Conservation (phyloP, 768 basidiomycete genomes). For the Calocybe cyanea region DNA sequence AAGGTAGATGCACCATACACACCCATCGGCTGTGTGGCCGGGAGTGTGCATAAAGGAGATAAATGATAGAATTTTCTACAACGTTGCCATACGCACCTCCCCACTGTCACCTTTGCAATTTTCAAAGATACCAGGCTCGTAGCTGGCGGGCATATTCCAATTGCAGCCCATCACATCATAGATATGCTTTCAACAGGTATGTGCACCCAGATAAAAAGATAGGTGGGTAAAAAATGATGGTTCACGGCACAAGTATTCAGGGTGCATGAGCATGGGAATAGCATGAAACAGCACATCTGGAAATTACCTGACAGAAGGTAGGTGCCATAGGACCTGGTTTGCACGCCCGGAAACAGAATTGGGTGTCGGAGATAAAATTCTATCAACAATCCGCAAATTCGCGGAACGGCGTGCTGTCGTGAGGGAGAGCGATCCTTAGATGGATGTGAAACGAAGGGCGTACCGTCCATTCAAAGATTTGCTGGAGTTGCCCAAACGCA, state of each 20-base stretch:
- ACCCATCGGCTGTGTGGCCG: conserved; percentile 49
- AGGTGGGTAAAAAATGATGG: too few relatives aligned
- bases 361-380: conserved; percentile 57
- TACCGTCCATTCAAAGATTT: conserved; percentile 76
- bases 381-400: too few relatives aligned
- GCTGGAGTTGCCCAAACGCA: conserved; percentile 55
- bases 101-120: conserved; percentile 51
- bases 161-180: conserved; percentile 51
- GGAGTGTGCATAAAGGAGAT: too few relatives aligned
- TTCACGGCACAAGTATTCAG: background rate
- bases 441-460: conserved; percentile 6
- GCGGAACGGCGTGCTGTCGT: too few relatives aligned
- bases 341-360: conserved; percentile 76
- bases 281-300: background rate
- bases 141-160: conserved; percentile 61
- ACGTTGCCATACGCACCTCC: conserved; percentile 32
- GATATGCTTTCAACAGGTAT: conserved; percentile 39
- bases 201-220: background rate
- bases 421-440: too few relatives aligned
- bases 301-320: conserved; percentile 36
- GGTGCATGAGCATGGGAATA: background rate
- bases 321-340: conserved; percentile 48
- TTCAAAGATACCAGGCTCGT: conserved; percentile 41
- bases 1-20: conserved; percentile 67
- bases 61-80: too few relatives aligned